Percentiles rank a stretch among this genome's conserved stretches.
Conservation (phyloP, 305 asterid species). For the Fraxinus paxiana region DNA sequence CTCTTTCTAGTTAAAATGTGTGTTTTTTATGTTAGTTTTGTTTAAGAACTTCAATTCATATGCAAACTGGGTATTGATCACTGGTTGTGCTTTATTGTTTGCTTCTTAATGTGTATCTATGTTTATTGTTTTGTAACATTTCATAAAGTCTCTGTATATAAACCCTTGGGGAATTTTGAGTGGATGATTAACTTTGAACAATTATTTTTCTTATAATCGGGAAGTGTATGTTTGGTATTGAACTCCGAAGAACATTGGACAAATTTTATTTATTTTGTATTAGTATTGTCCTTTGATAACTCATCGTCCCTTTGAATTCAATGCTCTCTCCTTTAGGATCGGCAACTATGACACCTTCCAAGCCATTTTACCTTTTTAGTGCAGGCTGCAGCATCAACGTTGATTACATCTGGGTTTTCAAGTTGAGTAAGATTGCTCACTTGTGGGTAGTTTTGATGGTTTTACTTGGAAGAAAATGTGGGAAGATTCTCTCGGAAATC, state of each 20-base stretch:
- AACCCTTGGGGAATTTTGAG: neutral
- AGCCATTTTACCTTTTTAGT: neutral
- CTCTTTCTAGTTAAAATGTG: neutral
- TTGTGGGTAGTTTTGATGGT: neutral
- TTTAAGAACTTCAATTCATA: neutral
- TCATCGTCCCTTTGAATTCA: neutral
- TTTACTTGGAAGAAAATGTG: neutral
- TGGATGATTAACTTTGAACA: neutral
- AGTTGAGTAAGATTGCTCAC: neutral
- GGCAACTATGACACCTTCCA: neutral
- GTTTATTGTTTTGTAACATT: neutral
- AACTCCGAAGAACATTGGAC: neutral
- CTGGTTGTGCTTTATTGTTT: neutral
- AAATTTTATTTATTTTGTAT: neutral
- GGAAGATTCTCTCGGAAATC: neutral
- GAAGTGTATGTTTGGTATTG: neutral
- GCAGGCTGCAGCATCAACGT: neutral
- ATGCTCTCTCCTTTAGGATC: neutral
- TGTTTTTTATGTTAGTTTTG: neutral
- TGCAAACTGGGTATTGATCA: neutral
- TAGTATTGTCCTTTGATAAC: neutral
- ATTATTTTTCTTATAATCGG: neutral
- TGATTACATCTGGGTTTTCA: neutral
- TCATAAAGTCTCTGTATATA: neutral
- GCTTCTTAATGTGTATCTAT: neutral